Evolutionary conservation across 768 basidiomycete genomes (phyloP).

Genomic region (Boletus tomentosulus): DNA sequence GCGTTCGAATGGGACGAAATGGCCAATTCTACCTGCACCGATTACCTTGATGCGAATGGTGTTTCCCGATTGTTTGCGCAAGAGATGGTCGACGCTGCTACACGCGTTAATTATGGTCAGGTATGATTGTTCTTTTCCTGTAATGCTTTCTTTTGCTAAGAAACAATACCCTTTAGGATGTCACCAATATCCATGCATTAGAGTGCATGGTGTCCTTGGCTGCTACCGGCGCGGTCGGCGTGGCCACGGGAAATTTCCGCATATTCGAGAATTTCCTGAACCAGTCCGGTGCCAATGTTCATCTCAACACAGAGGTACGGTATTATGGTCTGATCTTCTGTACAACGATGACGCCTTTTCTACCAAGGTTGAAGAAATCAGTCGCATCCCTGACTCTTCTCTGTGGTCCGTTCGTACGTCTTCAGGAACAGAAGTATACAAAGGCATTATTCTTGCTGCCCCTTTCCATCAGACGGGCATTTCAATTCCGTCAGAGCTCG

Average conservation of each 20-base stretch:
- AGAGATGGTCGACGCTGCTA: slow-evolving; percentile 78
- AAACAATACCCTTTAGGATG: slow-evolving; percentile 42
- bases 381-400: slow-evolving; percentile 38
- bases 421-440: slow-evolving; percentile 50
- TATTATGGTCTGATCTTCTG: neutral
- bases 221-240: slow-evolving; percentile 56
- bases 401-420: slow-evolving; percentile 52
- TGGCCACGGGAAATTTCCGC: slow-evolving; percentile 78
- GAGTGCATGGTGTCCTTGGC: slow-evolving; percentile 72
- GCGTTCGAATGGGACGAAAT: slow-evolving; percentile 48
- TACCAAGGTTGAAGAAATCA: slow-evolving; percentile 51
- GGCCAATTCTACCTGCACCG: slow-evolving; percentile 47
- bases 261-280: slow-evolving; percentile 82
- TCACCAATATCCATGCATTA: slow-evolving; percentile 69
- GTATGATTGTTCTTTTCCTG: slow-evolving; percentile 29
- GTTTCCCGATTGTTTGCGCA: slow-evolving; percentile 55
- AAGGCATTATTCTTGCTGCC: slow-evolving; percentile 79
- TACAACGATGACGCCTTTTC: neutral
- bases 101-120: slow-evolving; percentile 83
- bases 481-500: slow-evolving; percentile 43
- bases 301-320: slow-evolving; percentile 64
- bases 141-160: neutral
- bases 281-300: slow-evolving; percentile 62
- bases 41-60: slow-evolving; percentile 53
- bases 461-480: slow-evolving; percentile 75